Evolutionary conservation across 2,329 filamentous ascomycete genomes (phyloP).

Genomic region (Cordyceps tenuipes): DNA sequence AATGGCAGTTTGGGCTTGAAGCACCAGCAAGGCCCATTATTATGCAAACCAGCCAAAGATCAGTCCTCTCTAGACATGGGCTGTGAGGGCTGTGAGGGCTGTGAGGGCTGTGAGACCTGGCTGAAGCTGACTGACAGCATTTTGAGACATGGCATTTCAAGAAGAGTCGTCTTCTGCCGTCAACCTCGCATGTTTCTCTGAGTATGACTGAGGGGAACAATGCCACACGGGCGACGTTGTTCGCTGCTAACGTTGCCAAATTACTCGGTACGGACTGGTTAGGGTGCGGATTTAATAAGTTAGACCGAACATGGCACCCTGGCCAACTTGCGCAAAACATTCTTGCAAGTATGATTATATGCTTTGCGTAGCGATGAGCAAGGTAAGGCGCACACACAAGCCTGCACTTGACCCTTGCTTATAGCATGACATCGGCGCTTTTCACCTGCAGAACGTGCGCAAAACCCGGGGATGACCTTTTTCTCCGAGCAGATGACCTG

Average conservation of each 20-base stretch:
- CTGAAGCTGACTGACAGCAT: background rate
- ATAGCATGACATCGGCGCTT: background rate
- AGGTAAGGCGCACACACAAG: too few relatives aligned
- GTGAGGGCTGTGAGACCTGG: background rate
- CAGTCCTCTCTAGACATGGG: background rate
- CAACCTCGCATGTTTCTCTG: slow-evolving; percentile 1
- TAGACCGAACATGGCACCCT: slow-evolving; percentile 5
- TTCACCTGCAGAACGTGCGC: background rate
- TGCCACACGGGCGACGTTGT: slow-evolving; percentile 3
- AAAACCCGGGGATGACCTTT: background rate
- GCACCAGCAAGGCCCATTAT: background rate
- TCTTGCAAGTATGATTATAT: background rate
- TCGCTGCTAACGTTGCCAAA: background rate
- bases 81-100: too few relatives aligned
- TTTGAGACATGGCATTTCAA: background rate
- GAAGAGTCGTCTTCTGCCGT: background rate
- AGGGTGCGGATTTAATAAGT: background rate
- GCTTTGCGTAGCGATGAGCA: background rate
- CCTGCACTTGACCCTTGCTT: background rate
- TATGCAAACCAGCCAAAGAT: background rate
- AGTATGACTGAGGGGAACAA: slow-evolving; percentile 8
- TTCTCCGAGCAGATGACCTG: background rate
- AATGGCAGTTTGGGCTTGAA: background rate
- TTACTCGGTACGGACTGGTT: background rate
- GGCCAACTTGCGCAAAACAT: background rate